phyloP scores from a whole-genome alignment of 2,329 filamentous ascomycete species.

The Paracamarosporium sp. region DNA sequence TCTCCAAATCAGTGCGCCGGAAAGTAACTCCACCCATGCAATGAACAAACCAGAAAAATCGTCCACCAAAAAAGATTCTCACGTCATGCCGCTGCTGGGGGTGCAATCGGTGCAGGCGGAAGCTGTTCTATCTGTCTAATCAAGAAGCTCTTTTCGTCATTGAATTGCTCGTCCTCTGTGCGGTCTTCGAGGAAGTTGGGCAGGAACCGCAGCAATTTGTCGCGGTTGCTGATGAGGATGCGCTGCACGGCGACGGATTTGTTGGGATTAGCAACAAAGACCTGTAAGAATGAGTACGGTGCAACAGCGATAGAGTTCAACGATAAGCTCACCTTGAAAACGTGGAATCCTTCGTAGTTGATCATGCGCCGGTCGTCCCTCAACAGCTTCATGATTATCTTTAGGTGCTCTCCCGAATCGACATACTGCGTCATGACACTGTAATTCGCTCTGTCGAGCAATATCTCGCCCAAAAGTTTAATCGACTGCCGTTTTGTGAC shows the following conservation, averaged over 20 bases:
- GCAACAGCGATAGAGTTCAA: neutral
- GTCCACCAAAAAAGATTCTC: neutral
- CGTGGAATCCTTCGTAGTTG: constrained; percentile 98
- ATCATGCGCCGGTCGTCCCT: constrained; percentile 98
- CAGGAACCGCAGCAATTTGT: constrained; percentile 86
- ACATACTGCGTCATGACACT: constrained; percentile 98
- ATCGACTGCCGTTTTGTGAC: constrained; percentile 98
- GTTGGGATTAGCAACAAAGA: constrained; percentile 98
- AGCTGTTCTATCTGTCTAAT: constrained; percentile 83
- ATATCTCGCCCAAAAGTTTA: constrained; percentile 92
- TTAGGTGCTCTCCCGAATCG: constrained; percentile 91
- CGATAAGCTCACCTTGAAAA: constrained; percentile 76
- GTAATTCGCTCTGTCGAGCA: constrained; percentile 95
- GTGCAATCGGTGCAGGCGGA: constrained; percentile 39
- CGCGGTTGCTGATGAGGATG: constrained; percentile 94
- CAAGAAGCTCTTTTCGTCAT: constrained; percentile 95
- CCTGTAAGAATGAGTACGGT: constrained; percentile 53
- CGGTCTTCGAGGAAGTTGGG: constrained; percentile 92
- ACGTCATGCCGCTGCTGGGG: constrained; percentile 25
- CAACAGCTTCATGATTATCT: constrained; percentile 97
- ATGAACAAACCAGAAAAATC: neutral
- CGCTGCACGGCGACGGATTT: constrained; percentile 96
- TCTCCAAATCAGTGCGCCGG: neutral
- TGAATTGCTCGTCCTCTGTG: constrained; percentile 97
- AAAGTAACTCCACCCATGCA: constrained; percentile 3